Evolutionary conservation across 129 eudicot genomes (phyloP).

Genomic region (Calendula officinalis): DNA sequence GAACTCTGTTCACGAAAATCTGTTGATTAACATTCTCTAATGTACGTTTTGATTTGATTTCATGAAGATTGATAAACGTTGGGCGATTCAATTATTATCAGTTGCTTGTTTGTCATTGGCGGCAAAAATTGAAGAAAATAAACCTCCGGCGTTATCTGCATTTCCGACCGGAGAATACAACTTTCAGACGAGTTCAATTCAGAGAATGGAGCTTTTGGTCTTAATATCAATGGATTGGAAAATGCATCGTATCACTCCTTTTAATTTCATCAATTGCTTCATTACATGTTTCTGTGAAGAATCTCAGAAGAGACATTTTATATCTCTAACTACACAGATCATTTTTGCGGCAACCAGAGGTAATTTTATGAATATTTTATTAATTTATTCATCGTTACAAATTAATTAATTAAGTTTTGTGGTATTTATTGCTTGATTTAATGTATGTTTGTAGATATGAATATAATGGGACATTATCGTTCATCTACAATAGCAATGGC

Average conservation of each 20-base stretch:
- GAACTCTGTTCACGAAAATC: background rate
- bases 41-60: background rate
- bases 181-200: slow-evolving; percentile 39
- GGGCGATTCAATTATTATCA: slow-evolving; percentile 55
- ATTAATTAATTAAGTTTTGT: background rate
- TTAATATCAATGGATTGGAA: slow-evolving; percentile 58
- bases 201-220: slow-evolving; percentile 69
- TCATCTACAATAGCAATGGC: slow-evolving; percentile 59
- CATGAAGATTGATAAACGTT: slow-evolving; percentile 42
- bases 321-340: slow-evolving; percentile 29
- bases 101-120: slow-evolving; percentile 74
- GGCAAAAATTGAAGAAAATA: slow-evolving; percentile 52
- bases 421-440: background rate
- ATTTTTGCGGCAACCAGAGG: slow-evolving; percentile 46
- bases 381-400: background rate
- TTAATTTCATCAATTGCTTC: slow-evolving; percentile 47
- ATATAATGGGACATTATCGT: slow-evolving; percentile 26
- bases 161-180: slow-evolving; percentile 26
- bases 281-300: slow-evolving; percentile 25
- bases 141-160: slow-evolving; percentile 28
- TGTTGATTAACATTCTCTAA: background rate
- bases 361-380: slow-evolving; percentile 2
- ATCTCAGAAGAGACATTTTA: slow-evolving; percentile 5
- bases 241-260: slow-evolving; percentile 57
- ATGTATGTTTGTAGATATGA: slow-evolving; percentile 38